Evolutionary conservation across 169 alveolate species (phyloP).

Genomic region (Plasmodium gaboni): DNA sequence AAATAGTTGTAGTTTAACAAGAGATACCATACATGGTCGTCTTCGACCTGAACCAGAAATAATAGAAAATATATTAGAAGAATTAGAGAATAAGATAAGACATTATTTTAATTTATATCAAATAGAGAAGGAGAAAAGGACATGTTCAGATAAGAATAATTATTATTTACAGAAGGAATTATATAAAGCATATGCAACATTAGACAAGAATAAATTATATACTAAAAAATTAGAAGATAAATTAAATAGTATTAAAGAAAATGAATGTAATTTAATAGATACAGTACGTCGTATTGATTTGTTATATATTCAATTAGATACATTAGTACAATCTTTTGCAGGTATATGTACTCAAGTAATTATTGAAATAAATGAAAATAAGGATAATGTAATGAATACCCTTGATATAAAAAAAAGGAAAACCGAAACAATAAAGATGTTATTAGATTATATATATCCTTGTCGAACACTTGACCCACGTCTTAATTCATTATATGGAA

Average conservation of each 20-base stretch:
- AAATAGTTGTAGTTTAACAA: slow-evolving; percentile 72
- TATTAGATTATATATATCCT: slow-evolving; percentile 89
- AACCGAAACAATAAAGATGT: slow-evolving; percentile 81
- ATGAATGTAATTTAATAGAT: slow-evolving; percentile 86
- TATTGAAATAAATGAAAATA: slow-evolving; percentile 46
- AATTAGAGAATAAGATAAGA: slow-evolving; percentile 85
- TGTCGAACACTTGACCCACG: slow-evolving; percentile 90
- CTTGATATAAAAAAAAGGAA: slow-evolving; percentile 19
- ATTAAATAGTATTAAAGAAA: slow-evolving; percentile 85
- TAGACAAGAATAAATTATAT: slow-evolving; percentile 78
- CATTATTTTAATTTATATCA: slow-evolving; percentile 86
- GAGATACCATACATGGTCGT: slow-evolving; percentile 78
- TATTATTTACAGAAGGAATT: slow-evolving; percentile 87
- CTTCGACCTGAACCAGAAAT: slow-evolving; percentile 87
- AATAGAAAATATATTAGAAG: slow-evolving; percentile 88
- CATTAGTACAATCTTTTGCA: slow-evolving; percentile 91
- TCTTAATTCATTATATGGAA: slow-evolving; percentile 86
- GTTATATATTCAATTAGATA: slow-evolving; percentile 88
- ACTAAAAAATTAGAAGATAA: slow-evolving; percentile 79
- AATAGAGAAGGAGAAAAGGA: slow-evolving; percentile 87
- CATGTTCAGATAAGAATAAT: slow-evolving; percentile 82
- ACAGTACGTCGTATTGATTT: slow-evolving; percentile 89
- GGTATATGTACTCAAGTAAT: slow-evolving; percentile 90
- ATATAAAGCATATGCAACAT: slow-evolving; percentile 77
- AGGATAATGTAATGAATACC: slow-evolving; percentile 27